Conservation (phyloP, 1,284 basidiomycete genomes). For the Ustilago xerochloae region DNA sequence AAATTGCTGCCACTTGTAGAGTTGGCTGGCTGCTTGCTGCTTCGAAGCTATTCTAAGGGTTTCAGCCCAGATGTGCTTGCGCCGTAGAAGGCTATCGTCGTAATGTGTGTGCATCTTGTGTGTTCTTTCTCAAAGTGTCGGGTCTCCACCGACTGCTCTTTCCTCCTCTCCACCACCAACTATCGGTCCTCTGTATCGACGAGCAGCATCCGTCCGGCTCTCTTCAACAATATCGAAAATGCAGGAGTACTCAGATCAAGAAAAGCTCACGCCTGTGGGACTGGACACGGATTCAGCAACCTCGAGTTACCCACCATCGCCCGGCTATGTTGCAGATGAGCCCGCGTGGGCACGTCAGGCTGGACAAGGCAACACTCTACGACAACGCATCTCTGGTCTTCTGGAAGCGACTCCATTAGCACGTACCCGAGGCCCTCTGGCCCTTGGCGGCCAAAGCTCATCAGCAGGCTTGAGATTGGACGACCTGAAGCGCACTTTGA, state of each 20-base stretch:
- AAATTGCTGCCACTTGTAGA: no score
- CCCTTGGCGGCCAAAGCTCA: not conserved
- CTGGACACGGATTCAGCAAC: not conserved
- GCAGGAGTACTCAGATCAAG: not conserved
- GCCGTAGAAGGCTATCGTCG: no score
- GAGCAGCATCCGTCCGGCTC: no score
- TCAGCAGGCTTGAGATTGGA: not conserved
- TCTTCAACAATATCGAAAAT: not conserved
- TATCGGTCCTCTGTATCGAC: not conserved
- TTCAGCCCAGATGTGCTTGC: no score
- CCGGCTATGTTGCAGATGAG: slow-evolving; percentile 6
- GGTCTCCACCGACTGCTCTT: not conserved
- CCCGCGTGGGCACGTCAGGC: slow-evolving; percentile 8
- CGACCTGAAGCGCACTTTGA: slow-evolving; percentile 5
- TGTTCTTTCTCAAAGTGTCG: no score
- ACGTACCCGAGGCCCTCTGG: slow-evolving; percentile 4
- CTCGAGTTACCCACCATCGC: slow-evolving; percentile 24
- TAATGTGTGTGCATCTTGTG: no score
- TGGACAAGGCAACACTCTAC: not conserved
- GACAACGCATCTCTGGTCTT: slow-evolving; percentile 13
- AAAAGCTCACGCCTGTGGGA: not conserved
- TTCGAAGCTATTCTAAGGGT: no score
- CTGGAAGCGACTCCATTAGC: not conserved
- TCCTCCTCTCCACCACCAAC: not conserved
- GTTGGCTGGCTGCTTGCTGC: no score